Evolutionary conservation across 352 stramenopile genomes (phyloP).

Genomic region (Phytophthora pseudosyringae): DNA sequence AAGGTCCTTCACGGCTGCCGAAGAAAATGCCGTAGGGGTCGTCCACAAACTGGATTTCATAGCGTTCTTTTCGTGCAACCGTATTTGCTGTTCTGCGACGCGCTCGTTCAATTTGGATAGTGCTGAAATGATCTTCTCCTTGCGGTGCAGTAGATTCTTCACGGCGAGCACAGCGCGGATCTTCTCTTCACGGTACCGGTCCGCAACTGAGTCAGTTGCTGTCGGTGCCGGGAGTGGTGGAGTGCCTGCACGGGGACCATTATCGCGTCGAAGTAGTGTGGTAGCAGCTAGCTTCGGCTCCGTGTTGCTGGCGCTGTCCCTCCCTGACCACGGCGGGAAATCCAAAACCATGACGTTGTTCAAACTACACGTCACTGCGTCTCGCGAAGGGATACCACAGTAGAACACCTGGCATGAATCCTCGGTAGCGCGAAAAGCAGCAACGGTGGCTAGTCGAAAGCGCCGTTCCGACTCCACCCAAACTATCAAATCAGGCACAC

Average conservation of each 20-base stretch:
- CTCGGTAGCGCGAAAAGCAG: slow-evolving; percentile 33
- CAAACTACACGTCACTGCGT: slow-evolving; percentile 48
- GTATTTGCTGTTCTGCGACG: slow-evolving; percentile 29
- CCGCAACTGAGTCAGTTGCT: background rate
- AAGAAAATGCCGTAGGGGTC: slow-evolving; percentile 35
- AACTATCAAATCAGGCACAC: slow-evolving; percentile 30
- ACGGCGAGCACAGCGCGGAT: slow-evolving; percentile 53
- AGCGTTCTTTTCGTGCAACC: slow-evolving; percentile 19
- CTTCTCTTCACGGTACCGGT: slow-evolving; percentile 46
- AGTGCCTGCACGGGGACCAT: background rate
- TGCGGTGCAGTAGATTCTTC: slow-evolving; percentile 73
- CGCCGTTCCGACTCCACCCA: slow-evolving; percentile 41
- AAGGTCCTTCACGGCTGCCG: slow-evolving; percentile 33
- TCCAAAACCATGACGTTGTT: slow-evolving; percentile 66
- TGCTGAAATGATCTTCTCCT: slow-evolving; percentile 65
- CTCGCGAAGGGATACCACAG: slow-evolving; percentile 19
- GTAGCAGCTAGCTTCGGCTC: slow-evolving; percentile 26
- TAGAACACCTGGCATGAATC: slow-evolving; percentile 45
- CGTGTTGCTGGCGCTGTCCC: slow-evolving; percentile 2
- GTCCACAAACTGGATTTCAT: slow-evolving; percentile 38
- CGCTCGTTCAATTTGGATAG: slow-evolving; percentile 59
- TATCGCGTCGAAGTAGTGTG: slow-evolving; percentile 37
- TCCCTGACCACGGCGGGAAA: slow-evolving; percentile 29
- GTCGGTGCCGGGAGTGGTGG: slow-evolving; percentile 3
- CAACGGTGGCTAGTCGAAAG: slow-evolving; percentile 49